phyloP scores from a whole-genome alignment of 2,329 filamentous ascomycete genomes.

The Xylariaceae sp. region DNA sequence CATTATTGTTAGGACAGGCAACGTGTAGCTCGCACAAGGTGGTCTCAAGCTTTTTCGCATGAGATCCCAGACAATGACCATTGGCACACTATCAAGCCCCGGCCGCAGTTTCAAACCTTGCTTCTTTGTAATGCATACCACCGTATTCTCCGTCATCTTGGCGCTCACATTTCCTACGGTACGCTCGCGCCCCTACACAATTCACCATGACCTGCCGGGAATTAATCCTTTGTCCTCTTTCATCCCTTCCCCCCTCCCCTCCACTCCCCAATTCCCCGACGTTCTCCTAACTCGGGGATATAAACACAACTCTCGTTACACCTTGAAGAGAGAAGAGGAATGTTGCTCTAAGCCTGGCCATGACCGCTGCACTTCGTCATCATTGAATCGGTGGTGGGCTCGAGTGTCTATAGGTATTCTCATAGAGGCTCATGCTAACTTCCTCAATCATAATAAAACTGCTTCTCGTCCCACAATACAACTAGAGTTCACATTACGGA shows the following conservation, averaged over 20 bases:
- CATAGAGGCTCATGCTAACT: slow-evolving; percentile 7
- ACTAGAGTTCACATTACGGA: slow-evolving; percentile 13
- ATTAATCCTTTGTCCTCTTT: slow-evolving; percentile 10
- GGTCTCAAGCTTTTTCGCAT: not conserved
- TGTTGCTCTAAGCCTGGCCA: slow-evolving; percentile 4
- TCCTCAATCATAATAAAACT: slow-evolving; percentile 21
- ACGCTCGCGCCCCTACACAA: slow-evolving; percentile 1
- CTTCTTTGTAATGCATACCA: slow-evolving; percentile 1
- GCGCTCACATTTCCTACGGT: slow-evolving; percentile 9
- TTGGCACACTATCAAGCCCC: not conserved
- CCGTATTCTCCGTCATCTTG: slow-evolving; percentile 2
- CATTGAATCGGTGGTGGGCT: slow-evolving; percentile 1
- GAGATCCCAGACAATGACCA: not conserved
- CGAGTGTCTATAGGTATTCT: slow-evolving; percentile 11
- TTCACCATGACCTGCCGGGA: slow-evolving; percentile 1
- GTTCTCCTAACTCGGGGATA: slow-evolving; percentile 8
- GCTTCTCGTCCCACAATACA: slow-evolving; percentile 18
- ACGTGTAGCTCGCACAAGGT: not conserved
- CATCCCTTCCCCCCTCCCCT: slow-evolving; percentile 1
- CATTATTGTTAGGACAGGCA: not conserved
- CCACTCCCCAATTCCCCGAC: not conserved
- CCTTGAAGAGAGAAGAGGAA: slow-evolving; percentile 5
- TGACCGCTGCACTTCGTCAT: slow-evolving; percentile 5
- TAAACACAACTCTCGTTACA: slow-evolving; percentile 7
- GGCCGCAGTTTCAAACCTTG: not conserved